Percentiles rank a stretch among this genome's conserved stretches.
Evolutionary conservation across 2,329 filamentous ascomycete species (phyloP).

Genomic region (Colletotrichum magnum): DNA sequence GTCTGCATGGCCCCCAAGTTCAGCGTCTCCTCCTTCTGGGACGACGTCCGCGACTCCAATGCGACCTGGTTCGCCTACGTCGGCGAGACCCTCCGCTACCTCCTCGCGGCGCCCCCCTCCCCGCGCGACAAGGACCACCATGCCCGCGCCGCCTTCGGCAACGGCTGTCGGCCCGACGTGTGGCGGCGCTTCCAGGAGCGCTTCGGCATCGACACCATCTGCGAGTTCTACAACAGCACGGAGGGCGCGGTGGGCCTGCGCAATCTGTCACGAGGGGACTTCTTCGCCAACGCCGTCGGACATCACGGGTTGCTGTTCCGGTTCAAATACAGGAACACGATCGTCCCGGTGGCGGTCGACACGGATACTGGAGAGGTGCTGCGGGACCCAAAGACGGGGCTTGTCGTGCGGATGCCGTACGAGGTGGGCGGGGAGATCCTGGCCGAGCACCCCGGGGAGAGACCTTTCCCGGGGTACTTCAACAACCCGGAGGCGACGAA

Average conservation of each 20-base stretch:
- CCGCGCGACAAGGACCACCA: constrained; percentile 72
- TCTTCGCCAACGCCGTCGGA: constrained; percentile 74
- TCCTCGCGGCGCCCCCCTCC: constrained; percentile 77
- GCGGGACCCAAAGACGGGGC: constrained; percentile 77
- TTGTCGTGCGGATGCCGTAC: constrained; percentile 74
- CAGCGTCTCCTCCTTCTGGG: constrained; percentile 79
- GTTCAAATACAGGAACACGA: constrained; percentile 64
- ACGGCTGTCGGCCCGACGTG: constrained; percentile 78
- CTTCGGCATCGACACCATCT: constrained; percentile 67
- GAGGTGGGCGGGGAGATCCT: constrained; percentile 83
- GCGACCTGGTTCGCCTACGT: constrained; percentile 84
- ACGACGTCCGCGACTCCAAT: constrained; percentile 75
- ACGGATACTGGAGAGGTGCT: constrained; percentile 76
- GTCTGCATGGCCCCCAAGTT: constrained; percentile 77
- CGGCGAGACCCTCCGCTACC: constrained; percentile 82
- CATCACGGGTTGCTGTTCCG: constrained; percentile 78
- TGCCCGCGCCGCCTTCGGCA: constrained; percentile 74
- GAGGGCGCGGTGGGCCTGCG: constrained; percentile 77
- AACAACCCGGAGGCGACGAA: constrained; percentile 76
- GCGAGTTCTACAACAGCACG: constrained; percentile 84
- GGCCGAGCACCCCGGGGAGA: constrained; percentile 70
- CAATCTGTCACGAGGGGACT: constrained; percentile 74
- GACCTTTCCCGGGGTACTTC: constrained; percentile 78
- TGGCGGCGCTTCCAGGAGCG: constrained; percentile 72
- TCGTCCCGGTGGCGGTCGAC: constrained; percentile 78